phyloP scores from a whole-genome alignment of 495 filamentous ascomycete genomes.

The Aspergillus leporis region DNA sequence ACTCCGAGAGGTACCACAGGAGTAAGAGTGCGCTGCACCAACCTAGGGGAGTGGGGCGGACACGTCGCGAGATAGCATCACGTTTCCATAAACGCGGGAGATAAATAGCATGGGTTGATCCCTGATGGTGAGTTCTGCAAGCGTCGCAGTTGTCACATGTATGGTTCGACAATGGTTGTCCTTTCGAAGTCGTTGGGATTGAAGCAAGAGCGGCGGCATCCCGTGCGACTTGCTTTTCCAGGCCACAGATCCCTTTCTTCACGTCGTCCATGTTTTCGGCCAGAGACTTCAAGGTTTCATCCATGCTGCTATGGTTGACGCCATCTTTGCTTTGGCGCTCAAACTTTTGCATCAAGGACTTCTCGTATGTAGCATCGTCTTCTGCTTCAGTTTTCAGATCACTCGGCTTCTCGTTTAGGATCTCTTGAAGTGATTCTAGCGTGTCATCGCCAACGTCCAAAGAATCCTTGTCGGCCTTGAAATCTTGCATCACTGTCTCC shows the following conservation, averaged over 20 bases:
- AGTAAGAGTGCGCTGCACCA: slow-evolving; percentile 47
- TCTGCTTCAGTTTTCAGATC: slow-evolving; percentile 38
- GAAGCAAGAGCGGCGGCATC: slow-evolving; percentile 28
- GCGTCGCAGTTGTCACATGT: slow-evolving; percentile 27
- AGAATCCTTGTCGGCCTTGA: slow-evolving; percentile 42
- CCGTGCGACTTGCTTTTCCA: slow-evolving; percentile 60
- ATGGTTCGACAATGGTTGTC: slow-evolving; percentile 12
- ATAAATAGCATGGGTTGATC: slow-evolving; percentile 43
- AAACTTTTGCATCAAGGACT: slow-evolving; percentile 36
- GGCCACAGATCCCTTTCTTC: slow-evolving; percentile 62
- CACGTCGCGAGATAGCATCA: slow-evolving; percentile 39
- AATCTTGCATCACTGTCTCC: slow-evolving; percentile 55
- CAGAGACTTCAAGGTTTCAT: slow-evolving; percentile 57
- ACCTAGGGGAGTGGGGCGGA: slow-evolving; percentile 58
- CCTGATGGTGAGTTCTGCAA: slow-evolving; percentile 28
- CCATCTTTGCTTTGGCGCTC: slow-evolving; percentile 37
- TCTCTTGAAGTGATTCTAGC: slow-evolving; percentile 60
- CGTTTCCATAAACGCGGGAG: slow-evolving; percentile 60
- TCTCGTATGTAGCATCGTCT: slow-evolving; percentile 38
- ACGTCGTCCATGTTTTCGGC: slow-evolving; percentile 64
- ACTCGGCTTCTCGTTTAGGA: slow-evolving; percentile 44
- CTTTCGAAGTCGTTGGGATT: slow-evolving; percentile 13
- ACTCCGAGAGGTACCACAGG: slow-evolving; percentile 61
- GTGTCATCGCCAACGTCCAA: slow-evolving; percentile 59
- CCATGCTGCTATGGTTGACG: slow-evolving; percentile 59